phyloP scores from a whole-genome alignment of 371 early-diverging fungal species.

The Phascolomyces articulosus region DNA sequence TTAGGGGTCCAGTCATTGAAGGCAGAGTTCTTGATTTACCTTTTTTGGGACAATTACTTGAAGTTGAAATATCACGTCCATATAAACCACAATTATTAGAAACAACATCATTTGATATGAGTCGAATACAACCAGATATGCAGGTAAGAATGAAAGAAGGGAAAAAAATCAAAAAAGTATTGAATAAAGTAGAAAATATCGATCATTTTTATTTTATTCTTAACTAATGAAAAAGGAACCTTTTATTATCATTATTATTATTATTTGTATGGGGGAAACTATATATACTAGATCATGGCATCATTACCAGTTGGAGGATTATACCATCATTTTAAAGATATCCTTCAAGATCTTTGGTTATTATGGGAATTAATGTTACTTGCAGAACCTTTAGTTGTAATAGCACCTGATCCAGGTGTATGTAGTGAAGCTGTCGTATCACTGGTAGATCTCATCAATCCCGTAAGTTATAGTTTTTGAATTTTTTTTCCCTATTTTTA shows the following conservation, averaged over 20 bases:
- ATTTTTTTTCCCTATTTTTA: neutral
- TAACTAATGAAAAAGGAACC: too few relatives aligned
- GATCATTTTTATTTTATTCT: too few relatives aligned
- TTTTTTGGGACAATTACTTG: slow-evolving; percentile 70
- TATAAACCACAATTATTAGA: slow-evolving; percentile 83
- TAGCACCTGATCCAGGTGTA: slow-evolving; percentile 85
- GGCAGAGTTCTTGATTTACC: slow-evolving; percentile 65
- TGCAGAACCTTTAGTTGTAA: slow-evolving; percentile 89
- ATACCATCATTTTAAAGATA: slow-evolving; percentile 79
- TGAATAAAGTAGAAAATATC: neutral
- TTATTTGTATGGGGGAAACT: too few relatives aligned
- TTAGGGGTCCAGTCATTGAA: slow-evolving; percentile 28
- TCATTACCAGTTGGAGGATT: slow-evolving; percentile 69
- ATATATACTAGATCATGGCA: slow-evolving; percentile 78
- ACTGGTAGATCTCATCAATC: slow-evolving; percentile 91
- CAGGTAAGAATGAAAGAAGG: slow-evolving; percentile 37
- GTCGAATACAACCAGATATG: slow-evolving; percentile 66
- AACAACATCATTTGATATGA: slow-evolving; percentile 72
- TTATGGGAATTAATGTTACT: slow-evolving; percentile 96
- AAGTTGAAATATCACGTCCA: slow-evolving; percentile 79
- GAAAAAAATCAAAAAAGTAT: neutral
- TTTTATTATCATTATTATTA: too few relatives aligned
- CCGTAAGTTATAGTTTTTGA: too few relatives aligned
- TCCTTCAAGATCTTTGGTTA: slow-evolving; percentile 84
- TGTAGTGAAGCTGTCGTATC: slow-evolving; percentile 86